phyloP scores from a whole-genome alignment of 2,329 filamentous ascomycete genomes.

The Ascosphaera apis region DNA sequence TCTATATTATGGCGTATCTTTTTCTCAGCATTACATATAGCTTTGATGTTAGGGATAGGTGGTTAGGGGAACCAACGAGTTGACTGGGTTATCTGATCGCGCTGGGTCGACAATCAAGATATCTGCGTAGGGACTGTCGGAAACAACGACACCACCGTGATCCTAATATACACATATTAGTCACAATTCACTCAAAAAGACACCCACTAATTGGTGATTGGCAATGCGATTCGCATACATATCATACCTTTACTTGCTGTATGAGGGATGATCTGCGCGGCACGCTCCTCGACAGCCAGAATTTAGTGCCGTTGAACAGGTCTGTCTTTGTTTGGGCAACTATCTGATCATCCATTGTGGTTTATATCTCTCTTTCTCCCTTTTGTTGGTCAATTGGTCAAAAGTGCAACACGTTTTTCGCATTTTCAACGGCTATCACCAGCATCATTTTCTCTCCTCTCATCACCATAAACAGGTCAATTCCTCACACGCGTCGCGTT shows the following conservation, averaged over 20 bases:
- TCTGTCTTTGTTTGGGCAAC: no score
- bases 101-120: conserved; percentile 35
- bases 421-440: no score
- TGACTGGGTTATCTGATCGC: conserved; percentile 25
- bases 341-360: conserved; percentile 1
- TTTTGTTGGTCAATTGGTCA: no score
- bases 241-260: conserved; percentile 22
- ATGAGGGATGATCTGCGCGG: conserved; percentile 27
- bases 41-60: no score
- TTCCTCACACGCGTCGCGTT: no score
- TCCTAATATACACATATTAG: conserved; percentile 12
- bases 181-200: background rate
- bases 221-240: conserved; percentile 1
- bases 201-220: background rate
- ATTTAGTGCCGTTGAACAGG: conserved; percentile 32
- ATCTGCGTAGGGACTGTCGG: conserved; percentile 31
- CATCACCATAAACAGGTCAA: no score
- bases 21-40: conserved; percentile 1
- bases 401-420: no score
- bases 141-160: conserved; percentile 32
- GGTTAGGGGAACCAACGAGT: conserved; percentile 18
- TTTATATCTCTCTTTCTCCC: no score
- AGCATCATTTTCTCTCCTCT: no score
- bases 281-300: conserved; percentile 34
- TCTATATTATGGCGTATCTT: conserved; percentile 9